Conservation (phyloP, 2,329 filamentous ascomycete genomes). For the Akanthomyces dipterigenus region DNA sequence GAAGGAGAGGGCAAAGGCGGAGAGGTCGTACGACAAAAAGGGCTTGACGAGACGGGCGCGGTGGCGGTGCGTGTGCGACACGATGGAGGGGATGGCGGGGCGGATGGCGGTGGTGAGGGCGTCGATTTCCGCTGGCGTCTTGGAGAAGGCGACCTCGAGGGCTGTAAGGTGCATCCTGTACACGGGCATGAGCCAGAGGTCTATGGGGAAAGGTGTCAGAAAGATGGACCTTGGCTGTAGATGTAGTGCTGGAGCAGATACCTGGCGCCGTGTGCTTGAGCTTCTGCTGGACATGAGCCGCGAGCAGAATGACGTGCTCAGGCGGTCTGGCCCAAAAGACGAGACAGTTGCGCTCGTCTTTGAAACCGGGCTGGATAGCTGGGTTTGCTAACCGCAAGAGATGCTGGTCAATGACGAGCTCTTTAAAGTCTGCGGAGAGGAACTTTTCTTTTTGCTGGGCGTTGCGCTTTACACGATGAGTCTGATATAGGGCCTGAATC, state of each 20-base stretch:
- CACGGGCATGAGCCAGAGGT: conserved; percentile 79
- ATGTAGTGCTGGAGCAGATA: conserved; percentile 28
- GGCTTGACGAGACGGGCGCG: conserved; percentile 75
- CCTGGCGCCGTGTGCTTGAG: conserved; percentile 60
- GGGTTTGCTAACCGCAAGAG: conserved; percentile 62
- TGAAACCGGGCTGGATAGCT: conserved; percentile 58
- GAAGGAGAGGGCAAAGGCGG: conserved; percentile 81
- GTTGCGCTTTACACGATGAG: conserved; percentile 70
- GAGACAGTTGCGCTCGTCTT: conserved; percentile 73
- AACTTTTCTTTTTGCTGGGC: conserved; percentile 68
- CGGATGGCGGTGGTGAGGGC: conserved; percentile 52
- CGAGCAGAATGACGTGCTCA: conserved; percentile 59
- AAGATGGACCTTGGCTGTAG: too few species aligned
- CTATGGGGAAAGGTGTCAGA: conserved; percentile 32
- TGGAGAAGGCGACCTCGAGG: conserved; percentile 77
- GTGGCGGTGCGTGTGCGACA: conserved; percentile 59
- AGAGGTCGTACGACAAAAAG: conserved; percentile 73
- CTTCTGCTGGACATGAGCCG: conserved; percentile 60
- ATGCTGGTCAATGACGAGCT: conserved; percentile 69
- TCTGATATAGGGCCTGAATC: conserved; percentile 66
- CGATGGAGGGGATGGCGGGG: conserved; percentile 50
- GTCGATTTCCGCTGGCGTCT: conserved; percentile 61
- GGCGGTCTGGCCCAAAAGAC: conserved; percentile 87
- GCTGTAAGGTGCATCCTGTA: conserved; percentile 77
- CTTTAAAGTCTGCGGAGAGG: conserved; percentile 58